Conservation (phyloP, 140 eudicot species). For the Ambrosia hybrid region DNA sequence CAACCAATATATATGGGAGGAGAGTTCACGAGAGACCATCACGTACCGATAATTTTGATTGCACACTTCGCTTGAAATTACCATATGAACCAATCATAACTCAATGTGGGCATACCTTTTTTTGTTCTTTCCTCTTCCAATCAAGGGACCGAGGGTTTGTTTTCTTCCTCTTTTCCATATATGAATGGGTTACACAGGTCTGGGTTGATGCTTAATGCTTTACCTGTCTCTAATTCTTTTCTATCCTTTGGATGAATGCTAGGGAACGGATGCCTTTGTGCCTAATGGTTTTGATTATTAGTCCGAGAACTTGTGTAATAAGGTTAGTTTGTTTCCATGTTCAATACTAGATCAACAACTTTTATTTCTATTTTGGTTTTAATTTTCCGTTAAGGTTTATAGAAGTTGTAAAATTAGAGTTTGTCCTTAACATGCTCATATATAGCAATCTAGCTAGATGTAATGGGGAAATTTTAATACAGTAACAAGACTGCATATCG, state of each 20-base stretch:
- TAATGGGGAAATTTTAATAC: no score
- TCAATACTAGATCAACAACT: neutral
- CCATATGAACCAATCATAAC: slow-evolving; percentile 89
- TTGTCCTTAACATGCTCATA: no score
- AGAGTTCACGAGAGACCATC: slow-evolving; percentile 53
- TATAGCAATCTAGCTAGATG: no score
- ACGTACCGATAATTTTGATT: slow-evolving; percentile 84
- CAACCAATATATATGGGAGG: slow-evolving; percentile 38
- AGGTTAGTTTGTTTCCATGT: slow-evolving; percentile 52
- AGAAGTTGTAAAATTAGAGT: no score
- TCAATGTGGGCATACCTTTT: slow-evolving; percentile 96
- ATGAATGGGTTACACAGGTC: neutral
- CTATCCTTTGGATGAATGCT: slow-evolving; percentile 28
- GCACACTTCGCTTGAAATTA: slow-evolving; percentile 86
- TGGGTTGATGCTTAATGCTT: neutral
- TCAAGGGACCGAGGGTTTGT: slow-evolving; percentile 85
- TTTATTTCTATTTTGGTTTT: neutral
- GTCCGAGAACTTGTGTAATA: slow-evolving; percentile 83
- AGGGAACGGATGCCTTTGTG: slow-evolving; percentile 98
- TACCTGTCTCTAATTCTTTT: slow-evolving; percentile 4
- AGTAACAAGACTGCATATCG: no score
- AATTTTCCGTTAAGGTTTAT: neutral
- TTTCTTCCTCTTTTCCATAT: neutral
- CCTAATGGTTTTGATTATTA: slow-evolving; percentile 79
- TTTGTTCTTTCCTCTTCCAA: slow-evolving; percentile 91